Evolutionary conservation across 306 rosid species (phyloP), one percentile per base, ranked within the genome.

Genomic region (Pterocarpus macrocarpus): DNA sequence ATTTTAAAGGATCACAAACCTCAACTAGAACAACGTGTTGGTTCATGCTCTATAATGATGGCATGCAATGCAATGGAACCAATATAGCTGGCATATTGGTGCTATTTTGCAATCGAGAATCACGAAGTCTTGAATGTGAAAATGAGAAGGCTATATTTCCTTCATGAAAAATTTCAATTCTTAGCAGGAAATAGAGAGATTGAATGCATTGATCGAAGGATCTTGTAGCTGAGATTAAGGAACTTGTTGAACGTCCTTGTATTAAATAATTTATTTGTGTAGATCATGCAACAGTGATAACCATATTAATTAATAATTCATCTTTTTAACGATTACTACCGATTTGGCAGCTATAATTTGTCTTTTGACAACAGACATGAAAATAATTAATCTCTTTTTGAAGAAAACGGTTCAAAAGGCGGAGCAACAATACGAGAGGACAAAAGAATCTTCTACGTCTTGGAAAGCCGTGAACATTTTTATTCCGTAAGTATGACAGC

Each of bases 271-370:
- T 81, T 36, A 57, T 32, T 38, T 35, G 44, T 47, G 32, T 43
- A 22, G 64, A 67, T 32, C 69, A 68, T 41, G 53, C 5, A 81
- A 8, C 41, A 64, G 75, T 41, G 45, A 81, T 49, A 50, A 7
- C 15, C 62, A 64, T 14, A 32, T 32, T 32, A 71, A 72, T 71
- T 45, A 64, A 36, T 38, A 41, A 57, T 35, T 80, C 28, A 33
- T 4, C 28, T 14, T 17, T 32, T 59, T 22, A 22, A 22, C 2
- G 35, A 5, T 62, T 30, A 11, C 17, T 32, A 62, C 35, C 15
- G 8, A 0, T 64, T 36, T 64, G 12, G 30, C 43, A 63, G 43
- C 4, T 33, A 12, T 6, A 34, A 63, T 63, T 63, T 13, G 39
- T 17, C 44, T 35, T 35, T 63, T 6, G 13, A 13, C 9, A 53